phyloP scores from a whole-genome alignment of 169 alveolate genomes.

The Eimeria necatrix region DNA sequence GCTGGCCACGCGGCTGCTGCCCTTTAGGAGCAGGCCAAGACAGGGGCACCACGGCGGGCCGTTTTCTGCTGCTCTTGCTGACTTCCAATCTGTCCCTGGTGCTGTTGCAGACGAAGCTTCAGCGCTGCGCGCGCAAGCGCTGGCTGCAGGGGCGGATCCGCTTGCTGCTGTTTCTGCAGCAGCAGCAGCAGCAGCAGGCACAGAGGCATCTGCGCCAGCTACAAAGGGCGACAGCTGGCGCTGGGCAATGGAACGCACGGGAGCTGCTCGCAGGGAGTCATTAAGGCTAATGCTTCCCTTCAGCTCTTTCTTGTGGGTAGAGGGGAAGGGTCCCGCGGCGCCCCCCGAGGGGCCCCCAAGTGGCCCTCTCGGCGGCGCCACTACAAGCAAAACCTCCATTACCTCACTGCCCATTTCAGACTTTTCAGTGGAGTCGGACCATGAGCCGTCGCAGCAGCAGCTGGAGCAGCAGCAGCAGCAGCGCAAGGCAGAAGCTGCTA shows the following conservation, averaged over 20 bases:
- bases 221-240: constrained; percentile 32
- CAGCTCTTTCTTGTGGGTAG: background rate
- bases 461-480: constrained; percentile 5
- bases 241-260: background rate
- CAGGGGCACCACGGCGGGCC: no score
- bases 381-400: no score
- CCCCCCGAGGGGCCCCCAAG: background rate
- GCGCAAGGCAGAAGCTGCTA: background rate
- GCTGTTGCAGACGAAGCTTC: background rate
- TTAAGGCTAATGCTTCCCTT: background rate
- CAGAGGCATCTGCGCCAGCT: background rate
- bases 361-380: background rate
- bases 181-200: background rate
- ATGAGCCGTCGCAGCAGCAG: background rate
- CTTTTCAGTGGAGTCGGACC: background rate
- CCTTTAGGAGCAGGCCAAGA: background rate
- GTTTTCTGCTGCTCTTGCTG: no score
- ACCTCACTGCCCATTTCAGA: no score
- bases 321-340: background rate
- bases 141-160: background rate
- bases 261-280: background rate
- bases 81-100: no score
- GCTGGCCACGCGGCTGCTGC: background rate
- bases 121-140: background rate
- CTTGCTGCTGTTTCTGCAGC: background rate